A percentile compares a stretch with the other conserved stretches of the same genome.
phyloP scores from a whole-genome alignment of 75 land plant genomes.

The Pinus albicaulis region DNA sequence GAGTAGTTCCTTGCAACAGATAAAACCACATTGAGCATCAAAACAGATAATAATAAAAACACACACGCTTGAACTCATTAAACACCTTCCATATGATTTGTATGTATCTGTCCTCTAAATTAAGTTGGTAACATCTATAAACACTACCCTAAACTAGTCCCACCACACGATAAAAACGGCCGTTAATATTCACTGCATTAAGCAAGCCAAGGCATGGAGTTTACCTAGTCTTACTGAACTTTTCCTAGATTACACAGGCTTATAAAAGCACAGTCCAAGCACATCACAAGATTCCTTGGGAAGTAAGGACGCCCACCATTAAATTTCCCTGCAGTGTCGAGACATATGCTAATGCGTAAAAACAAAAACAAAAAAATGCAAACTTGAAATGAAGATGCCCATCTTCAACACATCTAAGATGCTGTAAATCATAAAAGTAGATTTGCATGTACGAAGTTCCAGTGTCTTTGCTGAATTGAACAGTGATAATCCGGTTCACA shows the following conservation, averaged over 20 bases:
- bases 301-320: background rate
- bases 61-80: too few species aligned
- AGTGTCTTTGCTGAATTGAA: slow-evolving; percentile 5
- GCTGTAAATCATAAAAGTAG: background rate
- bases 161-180: background rate
- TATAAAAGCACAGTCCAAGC: background rate
- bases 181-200: background rate
- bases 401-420: background rate
- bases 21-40: too few species aligned
- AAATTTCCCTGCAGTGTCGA: background rate
- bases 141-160: too few species aligned
- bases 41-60: too few species aligned
- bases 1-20: too few species aligned
- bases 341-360: background rate
- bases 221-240: background rate
- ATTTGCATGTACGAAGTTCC: background rate
- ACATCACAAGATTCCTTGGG: background rate
- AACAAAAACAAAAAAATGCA: background rate
- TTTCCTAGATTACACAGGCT: background rate
- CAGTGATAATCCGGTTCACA: background rate
- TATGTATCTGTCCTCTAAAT: too few species aligned
- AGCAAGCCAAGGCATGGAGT: background rate
- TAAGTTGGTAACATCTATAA: too few species aligned
- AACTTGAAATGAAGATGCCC: background rate
- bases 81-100: too few species aligned